Evolutionary conservation across 176 grass and related monocot species (phyloP).

Genomic region (Aegilops bicornis): DNA sequence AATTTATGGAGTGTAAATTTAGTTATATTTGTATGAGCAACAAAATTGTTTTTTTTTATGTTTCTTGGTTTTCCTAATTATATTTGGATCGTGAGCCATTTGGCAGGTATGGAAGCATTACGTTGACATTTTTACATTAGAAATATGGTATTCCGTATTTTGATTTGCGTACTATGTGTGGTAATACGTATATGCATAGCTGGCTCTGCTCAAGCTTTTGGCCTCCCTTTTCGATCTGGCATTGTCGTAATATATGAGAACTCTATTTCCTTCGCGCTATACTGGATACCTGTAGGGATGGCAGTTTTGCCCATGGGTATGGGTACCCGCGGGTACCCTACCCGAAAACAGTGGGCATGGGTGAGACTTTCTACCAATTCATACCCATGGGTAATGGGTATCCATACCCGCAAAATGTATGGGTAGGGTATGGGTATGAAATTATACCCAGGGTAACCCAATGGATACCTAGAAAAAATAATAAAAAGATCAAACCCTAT

Average conservation of each 20-base stretch:
- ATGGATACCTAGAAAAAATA: no score
- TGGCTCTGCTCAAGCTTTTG: not conserved
- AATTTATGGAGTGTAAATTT: not conserved
- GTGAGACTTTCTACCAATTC: no score
- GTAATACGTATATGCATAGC: not conserved
- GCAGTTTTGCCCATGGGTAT: no score
- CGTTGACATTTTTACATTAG: not conserved
- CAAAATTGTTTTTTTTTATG: not conserved
- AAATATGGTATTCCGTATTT: not conserved
- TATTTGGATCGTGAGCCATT: not conserved
- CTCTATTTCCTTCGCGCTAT: not conserved
- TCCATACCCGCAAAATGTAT: no score
- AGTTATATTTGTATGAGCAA: not conserved
- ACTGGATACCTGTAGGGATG: not conserved
- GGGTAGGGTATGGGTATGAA: no score
- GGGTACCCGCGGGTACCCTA: no score
- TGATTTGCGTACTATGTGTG: not conserved
- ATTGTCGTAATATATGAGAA: conserved; percentile 2
- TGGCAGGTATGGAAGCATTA: not conserved
- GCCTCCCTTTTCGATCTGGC: not conserved
- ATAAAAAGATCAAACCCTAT: no score
- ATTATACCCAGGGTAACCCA: no score
- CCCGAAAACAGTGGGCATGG: no score
- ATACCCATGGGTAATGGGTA: no score
- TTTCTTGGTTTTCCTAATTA: not conserved